phyloP scores from a whole-genome alignment of 192 early-diverging fungal species.

The Coemansia sp. region DNA sequence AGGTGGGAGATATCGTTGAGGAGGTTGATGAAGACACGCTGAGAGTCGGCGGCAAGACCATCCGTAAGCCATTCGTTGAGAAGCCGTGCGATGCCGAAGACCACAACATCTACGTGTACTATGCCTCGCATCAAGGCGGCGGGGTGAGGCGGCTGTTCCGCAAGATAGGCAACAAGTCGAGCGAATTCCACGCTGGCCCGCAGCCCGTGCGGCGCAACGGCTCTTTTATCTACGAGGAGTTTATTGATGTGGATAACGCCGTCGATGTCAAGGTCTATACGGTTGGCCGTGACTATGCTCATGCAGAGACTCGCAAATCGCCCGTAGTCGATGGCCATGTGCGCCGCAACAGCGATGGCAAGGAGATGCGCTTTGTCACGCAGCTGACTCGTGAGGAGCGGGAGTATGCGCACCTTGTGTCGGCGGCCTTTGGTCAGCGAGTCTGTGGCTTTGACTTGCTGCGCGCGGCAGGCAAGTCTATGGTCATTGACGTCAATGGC shows the following conservation, averaged over 20 bases:
- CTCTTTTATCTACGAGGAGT: conserved; percentile 93
- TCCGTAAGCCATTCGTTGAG: conserved; percentile 95
- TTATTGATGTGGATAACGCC: conserved; percentile 89
- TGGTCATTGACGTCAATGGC: conserved; percentile 98
- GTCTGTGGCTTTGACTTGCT: conserved; percentile 96
- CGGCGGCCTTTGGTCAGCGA: conserved; percentile 83
- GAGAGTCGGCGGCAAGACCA: conserved; percentile 60
- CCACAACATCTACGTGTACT: conserved; percentile 98
- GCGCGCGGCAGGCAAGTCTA: conserved; percentile 72
- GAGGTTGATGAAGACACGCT: conserved; percentile 69
- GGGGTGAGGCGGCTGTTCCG: conserved; percentile 75
- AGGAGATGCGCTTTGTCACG: conserved; percentile 93
- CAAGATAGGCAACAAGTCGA: conserved; percentile 94
- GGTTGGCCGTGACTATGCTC: conserved; percentile 81
- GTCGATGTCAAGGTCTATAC: conserved; percentile 99
- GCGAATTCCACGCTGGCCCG: conserved; percentile 77
- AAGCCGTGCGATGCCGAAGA: conserved; percentile 96
- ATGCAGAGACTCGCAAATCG: conserved; percentile 96
- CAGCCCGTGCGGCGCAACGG: conserved; percentile 66
- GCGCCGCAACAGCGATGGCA: conserved; percentile 92
- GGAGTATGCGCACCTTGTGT: conserved; percentile 71
- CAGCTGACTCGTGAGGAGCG: conserved; percentile 76
- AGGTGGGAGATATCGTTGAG: conserved; percentile 11
- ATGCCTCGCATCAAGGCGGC: conserved; percentile 74
- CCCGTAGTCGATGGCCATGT: conserved; percentile 96